phyloP scores from a whole-genome alignment of 2,329 filamentous ascomycete species.

The Aspergillus proliferans region DNA sequence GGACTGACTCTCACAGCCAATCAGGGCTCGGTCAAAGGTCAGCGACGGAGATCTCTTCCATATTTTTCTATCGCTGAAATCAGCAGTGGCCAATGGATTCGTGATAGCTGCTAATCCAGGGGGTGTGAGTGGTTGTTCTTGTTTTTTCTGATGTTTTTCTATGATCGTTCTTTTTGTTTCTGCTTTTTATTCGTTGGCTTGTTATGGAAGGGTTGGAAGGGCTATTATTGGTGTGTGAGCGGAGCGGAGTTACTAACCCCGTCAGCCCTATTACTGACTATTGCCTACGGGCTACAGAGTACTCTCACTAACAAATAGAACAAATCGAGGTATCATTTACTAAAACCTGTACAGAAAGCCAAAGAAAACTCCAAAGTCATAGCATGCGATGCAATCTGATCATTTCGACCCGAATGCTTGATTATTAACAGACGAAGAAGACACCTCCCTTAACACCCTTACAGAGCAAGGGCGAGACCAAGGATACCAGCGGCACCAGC shows the following conservation, averaged over 20 bases:
- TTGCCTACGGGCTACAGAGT: not conserved
- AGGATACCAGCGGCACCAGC: constrained; percentile 16
- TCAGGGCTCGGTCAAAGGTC: constrained; percentile 6
- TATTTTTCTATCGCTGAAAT: not conserved
- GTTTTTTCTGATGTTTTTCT: not conserved
- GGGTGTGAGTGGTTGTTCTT: not conserved
- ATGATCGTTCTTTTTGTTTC: not conserved
- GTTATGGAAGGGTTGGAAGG: not conserved
- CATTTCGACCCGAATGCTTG: too few species aligned
- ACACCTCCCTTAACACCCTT: not conserved
- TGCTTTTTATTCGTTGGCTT: not conserved
- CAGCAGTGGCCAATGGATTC: not conserved
- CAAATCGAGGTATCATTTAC: not conserved
- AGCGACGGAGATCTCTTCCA: not conserved
- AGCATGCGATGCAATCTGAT: not conserved
- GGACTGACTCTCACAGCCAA: constrained; percentile 1
- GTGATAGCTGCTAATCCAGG: not conserved
- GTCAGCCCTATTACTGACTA: not conserved
- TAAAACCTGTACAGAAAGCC: not conserved
- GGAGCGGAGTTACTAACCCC: not conserved
- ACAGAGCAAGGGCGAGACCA: constrained; percentile 19
- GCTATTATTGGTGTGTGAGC: not conserved
- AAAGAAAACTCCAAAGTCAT: not conserved
- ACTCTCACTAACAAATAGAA: too few species aligned
- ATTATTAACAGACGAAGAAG: not conserved